Evolutionary conservation across 169 alveolate species (phyloP).

Genomic region (Plasmodium vivax): DNA sequence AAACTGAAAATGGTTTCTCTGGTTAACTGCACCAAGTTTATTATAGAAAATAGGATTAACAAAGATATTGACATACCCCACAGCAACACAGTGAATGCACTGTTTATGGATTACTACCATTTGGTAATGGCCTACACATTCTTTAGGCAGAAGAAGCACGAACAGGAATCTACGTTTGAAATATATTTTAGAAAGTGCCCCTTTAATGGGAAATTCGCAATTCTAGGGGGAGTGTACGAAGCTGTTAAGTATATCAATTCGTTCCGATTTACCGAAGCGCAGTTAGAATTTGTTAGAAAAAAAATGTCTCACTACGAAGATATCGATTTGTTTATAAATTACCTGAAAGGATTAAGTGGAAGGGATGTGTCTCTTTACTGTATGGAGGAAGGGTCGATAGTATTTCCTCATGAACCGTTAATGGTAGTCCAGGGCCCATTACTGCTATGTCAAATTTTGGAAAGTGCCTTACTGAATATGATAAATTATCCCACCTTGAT

Average conservation of each 20-base stretch:
- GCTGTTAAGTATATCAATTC: constrained; percentile 80
- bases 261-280: constrained; percentile 86
- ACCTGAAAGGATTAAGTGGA: constrained; percentile 29
- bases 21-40: constrained; percentile 13
- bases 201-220: constrained; percentile 88
- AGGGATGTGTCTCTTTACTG: not conserved
- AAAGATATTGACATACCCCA: constrained; percentile 53
- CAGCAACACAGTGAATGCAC: constrained; percentile 48
- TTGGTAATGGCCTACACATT: constrained; percentile 65
- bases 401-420: constrained; percentile 90
- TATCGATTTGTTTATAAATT: constrained; percentile 28
- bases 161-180: constrained; percentile 88
- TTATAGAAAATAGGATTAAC: constrained; percentile 57
- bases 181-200: constrained; percentile 91
- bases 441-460: constrained; percentile 88
- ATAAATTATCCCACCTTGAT: constrained; percentile 90
- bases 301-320: constrained; percentile 54
- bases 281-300: constrained; percentile 82
- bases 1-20: constrained; percentile 42
- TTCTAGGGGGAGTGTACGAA: constrained; percentile 89
- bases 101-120: constrained; percentile 69
- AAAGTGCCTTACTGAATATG: constrained; percentile 89
- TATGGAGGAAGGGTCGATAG: constrained; percentile 87
- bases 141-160: constrained; percentile 79
- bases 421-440: constrained; percentile 91